Conservation (phyloP, 352 stramenopile species). For the Phytopythium helicoides region DNA sequence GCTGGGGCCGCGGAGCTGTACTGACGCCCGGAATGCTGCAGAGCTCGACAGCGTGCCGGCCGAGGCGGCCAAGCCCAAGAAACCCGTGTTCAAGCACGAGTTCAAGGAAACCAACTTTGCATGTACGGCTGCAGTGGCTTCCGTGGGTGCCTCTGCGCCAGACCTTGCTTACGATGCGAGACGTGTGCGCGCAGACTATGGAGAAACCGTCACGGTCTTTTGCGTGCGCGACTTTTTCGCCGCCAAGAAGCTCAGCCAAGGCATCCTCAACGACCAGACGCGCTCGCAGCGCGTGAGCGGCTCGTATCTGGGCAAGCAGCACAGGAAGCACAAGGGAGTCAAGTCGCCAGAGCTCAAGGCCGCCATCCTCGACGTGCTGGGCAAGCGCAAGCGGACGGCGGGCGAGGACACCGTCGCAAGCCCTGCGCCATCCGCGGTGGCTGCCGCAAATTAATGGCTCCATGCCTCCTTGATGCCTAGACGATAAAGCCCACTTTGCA, state of each 20-base stretch:
- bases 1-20: no score
- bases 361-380: conserved; percentile 40
- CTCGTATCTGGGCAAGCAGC: conserved; percentile 22
- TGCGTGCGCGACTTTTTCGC: conserved; percentile 71
- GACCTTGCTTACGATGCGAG: conserved; percentile 1
- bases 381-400: conserved; percentile 13
- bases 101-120: conserved; percentile 75
- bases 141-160: conserved; percentile 1
- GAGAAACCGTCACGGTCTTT: conserved; percentile 78
- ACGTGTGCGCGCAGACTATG: conserved; percentile 43
- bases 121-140: conserved; percentile 33
- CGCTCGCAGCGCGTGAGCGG: conserved; percentile 55
- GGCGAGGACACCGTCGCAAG: background rate
- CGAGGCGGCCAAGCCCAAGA: conserved; percentile 20
- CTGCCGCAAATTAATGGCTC: background rate
- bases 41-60: conserved; percentile 19
- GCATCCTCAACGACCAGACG: conserved; percentile 74
- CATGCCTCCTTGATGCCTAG: background rate
- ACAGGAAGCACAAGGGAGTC: conserved; percentile 25
- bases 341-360: conserved; percentile 31
- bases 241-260: conserved; percentile 67
- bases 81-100: conserved; percentile 72
- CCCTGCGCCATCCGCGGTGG: background rate
- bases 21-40: conserved; percentile 6
- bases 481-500: no score